These are phyloP conservation scores for Aspergillus sergii DNA, from an alignment of 2,329 filamentous ascomycete genomes.

Conservation along the genomic window DNA sequence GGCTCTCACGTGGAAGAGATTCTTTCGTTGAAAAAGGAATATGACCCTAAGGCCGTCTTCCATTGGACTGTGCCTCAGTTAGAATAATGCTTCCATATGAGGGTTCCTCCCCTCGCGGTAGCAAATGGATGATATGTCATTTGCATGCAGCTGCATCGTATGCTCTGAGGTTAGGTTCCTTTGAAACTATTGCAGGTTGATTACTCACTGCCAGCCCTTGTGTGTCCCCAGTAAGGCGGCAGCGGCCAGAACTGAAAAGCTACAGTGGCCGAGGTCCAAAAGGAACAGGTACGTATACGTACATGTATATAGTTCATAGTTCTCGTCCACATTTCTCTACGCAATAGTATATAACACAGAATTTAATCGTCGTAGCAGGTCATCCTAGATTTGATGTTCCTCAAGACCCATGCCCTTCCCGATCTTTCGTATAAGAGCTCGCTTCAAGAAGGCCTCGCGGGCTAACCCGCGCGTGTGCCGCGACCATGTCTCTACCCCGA, in stretches of 20 bases:
- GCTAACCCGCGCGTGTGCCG: conserved; percentile 50
- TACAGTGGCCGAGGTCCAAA: background rate
- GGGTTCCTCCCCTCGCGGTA: no score
- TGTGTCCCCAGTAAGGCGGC: background rate
- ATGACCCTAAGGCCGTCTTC: background rate
- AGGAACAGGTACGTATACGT: background rate
- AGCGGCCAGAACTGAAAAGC: no score
- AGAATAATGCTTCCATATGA: background rate
- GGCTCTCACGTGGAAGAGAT: background rate
- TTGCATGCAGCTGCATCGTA: no score
- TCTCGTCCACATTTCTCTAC: background rate
- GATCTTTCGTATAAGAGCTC: conserved; percentile 50
- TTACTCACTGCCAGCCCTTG: no score
- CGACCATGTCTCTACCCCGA: conserved; percentile 50
- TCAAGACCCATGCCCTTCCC: conserved; percentile 50
- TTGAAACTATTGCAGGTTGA: no score
- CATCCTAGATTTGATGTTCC: conserved; percentile 9
- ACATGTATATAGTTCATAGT: background rate
- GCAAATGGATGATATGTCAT: background rate
- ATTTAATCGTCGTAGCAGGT: background rate
- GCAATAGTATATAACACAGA: conserved; percentile 1
- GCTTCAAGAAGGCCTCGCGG: conserved; percentile 51
- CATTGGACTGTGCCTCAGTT: background rate
- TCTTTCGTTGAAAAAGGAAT: background rate
- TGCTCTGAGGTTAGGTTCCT: no score